Evolutionary conservation across 2,329 filamentous ascomycete species (phyloP), one percentile per base, ranked within the genome.

Genomic region (Venturia aucupariae): DNA sequence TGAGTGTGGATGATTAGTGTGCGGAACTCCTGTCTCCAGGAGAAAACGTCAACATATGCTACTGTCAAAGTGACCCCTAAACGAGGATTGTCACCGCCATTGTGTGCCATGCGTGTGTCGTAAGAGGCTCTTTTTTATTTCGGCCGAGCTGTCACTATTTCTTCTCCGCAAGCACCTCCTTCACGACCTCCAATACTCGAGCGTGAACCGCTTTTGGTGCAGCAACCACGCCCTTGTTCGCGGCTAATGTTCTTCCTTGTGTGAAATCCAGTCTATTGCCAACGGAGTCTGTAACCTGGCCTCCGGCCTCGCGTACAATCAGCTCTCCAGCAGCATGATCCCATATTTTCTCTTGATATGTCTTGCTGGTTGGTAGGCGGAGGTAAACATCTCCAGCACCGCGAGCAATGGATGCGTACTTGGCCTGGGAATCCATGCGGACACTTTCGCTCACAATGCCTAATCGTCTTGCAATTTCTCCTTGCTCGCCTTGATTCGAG

Each of bases 281-380:
- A 67, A 88, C 82, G 48, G 92, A 88, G 76, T 99, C 95, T 1
- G 92, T 95, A 63, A 99, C 93, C 72, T 89, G 81, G 60, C 94
- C 95, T 62, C 94, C 94, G 2, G 94, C 92, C 78, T 99, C 95
- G 65, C 92, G 84, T 48, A 97, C 94, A 69, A 99, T 92, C 66
- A 99, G 79, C 71, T 96, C 92, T 48, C 94, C 94, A 15, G 93
- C 94, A 22, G 94, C 94, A 75, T 99, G 94, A 74, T 99, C 94
- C 94, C 94, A 99, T 70, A 99, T 99, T 85, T 99, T 99, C 82
- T 99, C 94, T 75, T 96, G 86, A 79, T 99, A 99, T 63, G 88
- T 87, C 70, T 88, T 89, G 74, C 85, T 89, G 35, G 90, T 88
- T 3, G 94, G 94, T 65, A 99, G 79, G 63, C 95, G 85, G 65